Evolutionary conservation across 176 grass and related monocot species (phyloP).

Genomic region (Aechmea fasciata): DNA sequence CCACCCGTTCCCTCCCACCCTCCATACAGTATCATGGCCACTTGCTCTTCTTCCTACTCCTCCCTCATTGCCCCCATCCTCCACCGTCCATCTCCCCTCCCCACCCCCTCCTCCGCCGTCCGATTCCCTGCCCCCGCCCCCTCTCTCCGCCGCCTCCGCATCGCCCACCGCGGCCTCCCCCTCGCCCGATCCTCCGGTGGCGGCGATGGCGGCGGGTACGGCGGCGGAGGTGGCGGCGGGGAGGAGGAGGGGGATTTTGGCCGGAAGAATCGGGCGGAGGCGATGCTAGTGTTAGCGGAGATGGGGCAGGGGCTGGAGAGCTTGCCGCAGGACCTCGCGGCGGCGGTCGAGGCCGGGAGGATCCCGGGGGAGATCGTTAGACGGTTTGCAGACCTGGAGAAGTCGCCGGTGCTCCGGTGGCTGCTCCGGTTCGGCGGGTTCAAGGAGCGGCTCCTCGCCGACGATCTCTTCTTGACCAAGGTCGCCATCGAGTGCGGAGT

Average conservation of each 20-base stretch:
- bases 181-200: constrained; percentile 25
- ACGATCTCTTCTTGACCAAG: constrained; percentile 97
- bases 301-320: constrained; percentile 70
- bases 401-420: constrained; percentile 61
- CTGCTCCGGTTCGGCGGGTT: constrained; percentile 86
- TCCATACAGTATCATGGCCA: constrained; percentile 26
- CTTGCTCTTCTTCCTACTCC: constrained; percentile 20
- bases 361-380: constrained; percentile 58
- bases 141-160: constrained; percentile 13
- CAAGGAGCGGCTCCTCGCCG: constrained; percentile 92
- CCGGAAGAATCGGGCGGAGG: constrained; percentile 31
- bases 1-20: constrained; percentile 1
- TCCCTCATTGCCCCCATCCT: constrained; percentile 9
- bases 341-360: constrained; percentile 54
- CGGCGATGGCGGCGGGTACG: constrained; percentile 16
- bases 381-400: constrained; percentile 63
- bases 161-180: constrained; percentile 15
- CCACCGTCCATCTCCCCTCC: constrained; percentile 9
- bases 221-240: constrained; percentile 6
- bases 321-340: constrained; percentile 68
- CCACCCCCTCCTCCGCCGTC: constrained; percentile 18
- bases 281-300: constrained; percentile 66
- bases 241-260: constrained; percentile 28
- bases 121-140: constrained; percentile 22
- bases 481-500: constrained; percentile 89